phyloP scores from a whole-genome alignment of 257 asterid species.

The Agastache rugosa region DNA sequence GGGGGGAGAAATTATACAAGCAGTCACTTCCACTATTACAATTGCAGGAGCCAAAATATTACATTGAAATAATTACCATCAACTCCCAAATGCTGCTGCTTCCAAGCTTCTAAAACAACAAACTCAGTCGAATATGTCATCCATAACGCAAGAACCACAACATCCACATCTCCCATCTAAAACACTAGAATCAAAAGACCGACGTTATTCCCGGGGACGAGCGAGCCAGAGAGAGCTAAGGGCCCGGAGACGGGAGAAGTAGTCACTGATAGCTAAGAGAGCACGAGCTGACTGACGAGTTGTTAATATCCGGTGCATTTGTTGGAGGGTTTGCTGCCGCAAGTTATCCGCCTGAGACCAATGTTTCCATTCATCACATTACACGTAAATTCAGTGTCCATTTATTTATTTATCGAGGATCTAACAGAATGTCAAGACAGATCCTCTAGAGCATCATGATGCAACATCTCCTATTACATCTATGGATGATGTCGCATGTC shows the following conservation, averaged over 20 bases:
- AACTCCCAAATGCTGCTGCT: constrained; percentile 19
- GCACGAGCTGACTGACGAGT: constrained; percentile 97
- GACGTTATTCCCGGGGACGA: constrained; percentile 76
- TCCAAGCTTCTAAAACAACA: constrained; percentile 37
- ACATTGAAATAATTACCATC: constrained; percentile 25
- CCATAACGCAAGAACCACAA: constrained; percentile 28
- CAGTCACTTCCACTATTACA: constrained; percentile 35
- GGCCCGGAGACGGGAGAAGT: constrained; percentile 91
- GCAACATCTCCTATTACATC: not conserved
- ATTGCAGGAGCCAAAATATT: constrained; percentile 8
- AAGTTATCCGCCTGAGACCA: constrained; percentile 83
- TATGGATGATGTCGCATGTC: not conserved
- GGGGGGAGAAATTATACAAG: constrained; percentile 38
- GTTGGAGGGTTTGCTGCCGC: constrained; percentile 91
- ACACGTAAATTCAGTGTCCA: not conserved
- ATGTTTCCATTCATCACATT: not conserved
- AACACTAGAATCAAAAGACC: constrained; percentile 10
- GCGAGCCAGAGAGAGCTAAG: constrained; percentile 97
- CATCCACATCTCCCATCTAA: constrained; percentile 32
- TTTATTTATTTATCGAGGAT: not conserved
- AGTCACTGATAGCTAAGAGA: constrained; percentile 82
- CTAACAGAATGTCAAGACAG: not conserved
- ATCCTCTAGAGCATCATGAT: not conserved
- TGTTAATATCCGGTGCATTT: constrained; percentile 87
- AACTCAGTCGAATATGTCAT: constrained; percentile 27